Evolutionary conservation across 2,329 filamentous ascomycete species (phyloP), one percentile per base, ranked within the genome.

Genomic region (Fusarium sp.): DNA sequence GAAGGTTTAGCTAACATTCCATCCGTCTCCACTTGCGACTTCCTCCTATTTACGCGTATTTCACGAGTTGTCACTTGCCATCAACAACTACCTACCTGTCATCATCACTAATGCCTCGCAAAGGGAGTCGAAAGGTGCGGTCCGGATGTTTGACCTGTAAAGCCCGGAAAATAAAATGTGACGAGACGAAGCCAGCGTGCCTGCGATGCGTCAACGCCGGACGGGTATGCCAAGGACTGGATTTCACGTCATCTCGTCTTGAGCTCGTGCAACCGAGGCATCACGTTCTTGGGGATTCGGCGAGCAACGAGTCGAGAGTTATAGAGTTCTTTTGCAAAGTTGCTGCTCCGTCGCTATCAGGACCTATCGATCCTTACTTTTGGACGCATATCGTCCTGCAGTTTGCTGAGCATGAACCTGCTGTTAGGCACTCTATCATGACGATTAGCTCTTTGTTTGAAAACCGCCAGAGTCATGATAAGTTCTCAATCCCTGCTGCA

Each of bases 341-440:
- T 22, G 65, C 53, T 7, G 69, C 68, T 25, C 69, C 69, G 5
- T 55, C 51, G 6, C 18, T 72, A 4, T 69, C 69, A 2, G 69
- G 69, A 1, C 65, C 68, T 13, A 58, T 55, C 4, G 69, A 72
- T 12, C 52, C 69, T 11, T 67, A 69, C 40, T 71, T 72, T 34
- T 72, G 69, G 69, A 71, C 69, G 2, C 48, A 63, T 43, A 46
- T 67, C 6, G 69, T 71, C 13, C 44, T 71, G 20, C 69, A 67
- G n/a, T 71, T 71, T 20, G 52, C 68, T 7, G 52, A 69, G 25
- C 44, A 58, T 18, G 61, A 68, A 34, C 65, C 68, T 12, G 61
- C 65, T 8, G 65, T 71, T 2, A 46, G 58, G 11, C 65, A 72
- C 8, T 66, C 69, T 34, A 43, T 71, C 27, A 30, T 65, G 53